A percentile compares a stretch with the other conserved stretches of the same genome.
These are phyloP conservation scores for Xanthoconium stramineum DNA, from an alignment of 768 basidiomycete species.

Conservation along the genomic window DNA sequence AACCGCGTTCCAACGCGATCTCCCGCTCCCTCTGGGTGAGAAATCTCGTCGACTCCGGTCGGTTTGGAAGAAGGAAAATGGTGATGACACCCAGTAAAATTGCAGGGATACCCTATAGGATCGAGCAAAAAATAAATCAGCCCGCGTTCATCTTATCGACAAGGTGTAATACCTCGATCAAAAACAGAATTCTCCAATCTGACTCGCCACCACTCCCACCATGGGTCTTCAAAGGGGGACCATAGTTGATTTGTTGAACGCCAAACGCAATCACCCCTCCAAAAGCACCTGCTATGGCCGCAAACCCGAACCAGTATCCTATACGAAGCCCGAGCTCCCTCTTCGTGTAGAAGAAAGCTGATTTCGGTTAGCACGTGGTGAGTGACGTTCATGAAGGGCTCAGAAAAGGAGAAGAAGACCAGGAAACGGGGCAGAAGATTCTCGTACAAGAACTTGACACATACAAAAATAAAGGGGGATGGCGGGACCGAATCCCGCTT, in stretches of 20 bases:
- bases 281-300: conserved; percentile 81
- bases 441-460: conserved; percentile 23
- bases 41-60: conserved; percentile 66
- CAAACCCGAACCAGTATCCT: conserved; percentile 84
- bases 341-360: conserved; percentile 80
- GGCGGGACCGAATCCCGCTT: conserved; percentile 73
- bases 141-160: not conserved
- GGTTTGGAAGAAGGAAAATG: conserved; percentile 57
- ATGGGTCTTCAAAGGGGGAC: conserved; percentile 18
- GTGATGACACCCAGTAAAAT: conserved; percentile 59
- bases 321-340: conserved; percentile 70
- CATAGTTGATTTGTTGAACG: conserved; percentile 60
- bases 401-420: not conserved
- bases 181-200: conserved; percentile 49
- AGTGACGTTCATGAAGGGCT: not conserved
- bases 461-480: conserved; percentile 77
- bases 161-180: conserved; percentile 55
- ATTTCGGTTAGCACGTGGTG: not conserved
- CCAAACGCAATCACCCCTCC: conserved; percentile 84
- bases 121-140: not conserved
- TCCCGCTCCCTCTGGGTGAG: conserved; percentile 50
- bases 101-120: conserved; percentile 58
- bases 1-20: conserved; percentile 65
- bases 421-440: not conserved
- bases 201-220: conserved; percentile 30